A percentile compares a stretch with the other conserved stretches of the same genome.
phyloP scores from a whole-genome alignment of 2,329 filamentous ascomycete genomes.

The Penicillium hordei region DNA sequence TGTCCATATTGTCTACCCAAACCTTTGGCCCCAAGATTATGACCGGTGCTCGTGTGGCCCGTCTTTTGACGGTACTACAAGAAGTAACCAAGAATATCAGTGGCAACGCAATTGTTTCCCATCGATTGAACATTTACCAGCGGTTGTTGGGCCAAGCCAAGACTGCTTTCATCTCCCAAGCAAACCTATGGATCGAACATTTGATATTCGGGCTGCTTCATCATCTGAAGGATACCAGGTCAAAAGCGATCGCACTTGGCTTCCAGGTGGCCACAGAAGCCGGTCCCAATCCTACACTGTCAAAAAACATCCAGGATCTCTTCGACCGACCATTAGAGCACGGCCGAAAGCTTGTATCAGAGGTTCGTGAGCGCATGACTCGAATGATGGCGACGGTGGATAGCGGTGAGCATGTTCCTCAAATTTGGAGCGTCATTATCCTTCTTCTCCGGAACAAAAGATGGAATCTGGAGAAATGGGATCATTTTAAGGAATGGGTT shows the following conservation, averaged over 20 bases:
- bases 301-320: conserved; percentile 59
- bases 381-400: conserved; percentile 64
- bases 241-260: conserved; percentile 71
- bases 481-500: conserved; percentile 72
- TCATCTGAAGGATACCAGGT: conserved; percentile 71
- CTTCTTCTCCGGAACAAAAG: conserved; percentile 68
- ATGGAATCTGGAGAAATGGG: conserved; percentile 64
- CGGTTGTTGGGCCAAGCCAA: conserved; percentile 72
- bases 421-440: conserved; percentile 83
- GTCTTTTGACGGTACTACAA: conserved; percentile 69
- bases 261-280: conserved; percentile 67
- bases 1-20: conserved; percentile 78
- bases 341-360: conserved; percentile 65
- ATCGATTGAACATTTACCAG: conserved; percentile 75
- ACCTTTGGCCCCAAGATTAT: conserved; percentile 74
- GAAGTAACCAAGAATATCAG: conserved; percentile 70
- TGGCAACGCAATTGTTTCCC: conserved; percentile 77
- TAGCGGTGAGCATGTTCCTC: conserved; percentile 68
- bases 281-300: conserved; percentile 67
- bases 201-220: conserved; percentile 81
- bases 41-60: conserved; percentile 67
- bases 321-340: conserved; percentile 54
- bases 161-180: conserved; percentile 66
- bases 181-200: conserved; percentile 76
- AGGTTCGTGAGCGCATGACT: conserved; percentile 66